Evolutionary conservation across 1,139 yeast genomes (phyloP), one percentile per base, ranked within the genome.

Genomic region (Eremothecium cymbalariae): DNA sequence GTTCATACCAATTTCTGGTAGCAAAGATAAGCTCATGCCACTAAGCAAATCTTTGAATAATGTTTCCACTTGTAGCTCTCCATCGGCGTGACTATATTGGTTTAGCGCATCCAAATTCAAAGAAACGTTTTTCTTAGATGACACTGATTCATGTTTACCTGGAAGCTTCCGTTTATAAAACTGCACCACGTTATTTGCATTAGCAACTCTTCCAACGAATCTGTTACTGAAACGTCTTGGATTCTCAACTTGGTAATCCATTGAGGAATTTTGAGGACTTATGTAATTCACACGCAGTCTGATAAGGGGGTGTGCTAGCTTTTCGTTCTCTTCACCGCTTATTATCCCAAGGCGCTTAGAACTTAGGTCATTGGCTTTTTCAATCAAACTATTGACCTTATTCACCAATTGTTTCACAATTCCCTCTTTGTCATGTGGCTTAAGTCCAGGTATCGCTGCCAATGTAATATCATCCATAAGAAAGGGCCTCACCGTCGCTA

Each of bases 141-240:
- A 49, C 37, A 20, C 39, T 32, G 18, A 31, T n/a, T 14, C 21
- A 9, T 13, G 12, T 6, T n/a, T n/a, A n/a, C n/a, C n/a, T 8
- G 28, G 25, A 8, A 25, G 41, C 37, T 12, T 46, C 48, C 11
- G 51, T 51, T 77, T 73, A 50, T 74, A 74, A 51, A 82, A 81
- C 33, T 75, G 78, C 2, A 90, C 74, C 7, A 88, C 84, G 48
- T 88, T 94, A 50, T 83, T 80, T 8, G 80, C 75, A 54, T 90
- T 90, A 8, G 98, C 98, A 3, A 90, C 94, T 43, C 68, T 69
- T 0, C 95, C 96, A 5, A 84, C 94, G 65, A 88, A 93, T 47
- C 84, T 64, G 50, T 88, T 85, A 4, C 96, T 85, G 47, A 90
- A 84, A 41, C 96, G 62, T 37, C 94, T 68, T 1, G 95, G 84